These are phyloP conservation scores for Monosporascus sp. DNA, from an alignment of 2,329 filamentous ascomycete species.

Conservation along the genomic window DNA sequence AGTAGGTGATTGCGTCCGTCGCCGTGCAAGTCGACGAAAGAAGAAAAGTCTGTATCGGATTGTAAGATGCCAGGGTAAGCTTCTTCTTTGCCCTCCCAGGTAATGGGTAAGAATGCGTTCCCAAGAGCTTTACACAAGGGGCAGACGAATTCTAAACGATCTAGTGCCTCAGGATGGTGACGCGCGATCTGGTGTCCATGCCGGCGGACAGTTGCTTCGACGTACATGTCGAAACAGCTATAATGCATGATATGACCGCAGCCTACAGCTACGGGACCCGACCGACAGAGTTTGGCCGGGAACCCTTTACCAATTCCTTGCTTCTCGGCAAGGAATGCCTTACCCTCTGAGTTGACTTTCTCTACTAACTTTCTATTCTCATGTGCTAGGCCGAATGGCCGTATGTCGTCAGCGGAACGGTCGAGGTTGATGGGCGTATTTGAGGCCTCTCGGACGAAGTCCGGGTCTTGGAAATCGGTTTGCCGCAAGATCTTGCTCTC, in stretches of 20 bases:
- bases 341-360: conserved; percentile 69
- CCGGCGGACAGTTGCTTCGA: conserved; percentile 73
- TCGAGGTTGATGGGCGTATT: conserved; percentile 78
- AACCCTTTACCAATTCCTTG: conserved; percentile 89
- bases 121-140: conserved; percentile 94
- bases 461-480: conserved; percentile 74
- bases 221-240: conserved; percentile 88
- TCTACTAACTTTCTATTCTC: conserved; percentile 75
- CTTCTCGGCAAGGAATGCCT: conserved; percentile 66
- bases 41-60: conserved; percentile 54
- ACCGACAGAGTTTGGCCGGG: conserved; percentile 57
- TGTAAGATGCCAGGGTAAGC: conserved; percentile 70
- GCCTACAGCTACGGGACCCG: conserved; percentile 79
- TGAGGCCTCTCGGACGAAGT: conserved; percentile 78
- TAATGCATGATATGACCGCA: conserved; percentile 99
- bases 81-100: conserved; percentile 91
- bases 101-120: conserved; percentile 88
- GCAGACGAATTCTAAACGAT: conserved; percentile 86
- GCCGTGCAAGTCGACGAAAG: conserved; percentile 62
- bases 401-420: conserved; percentile 71
- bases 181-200: conserved; percentile 91
- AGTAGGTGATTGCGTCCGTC: conserved; percentile 12
- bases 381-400: conserved; percentile 86
- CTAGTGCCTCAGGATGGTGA: conserved; percentile 80
- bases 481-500: conserved; percentile 83